Percentiles rank a stretch among this genome's conserved stretches.
Conservation (phyloP, 495 filamentous ascomycete species). For the Xeromyces bisporus region DNA sequence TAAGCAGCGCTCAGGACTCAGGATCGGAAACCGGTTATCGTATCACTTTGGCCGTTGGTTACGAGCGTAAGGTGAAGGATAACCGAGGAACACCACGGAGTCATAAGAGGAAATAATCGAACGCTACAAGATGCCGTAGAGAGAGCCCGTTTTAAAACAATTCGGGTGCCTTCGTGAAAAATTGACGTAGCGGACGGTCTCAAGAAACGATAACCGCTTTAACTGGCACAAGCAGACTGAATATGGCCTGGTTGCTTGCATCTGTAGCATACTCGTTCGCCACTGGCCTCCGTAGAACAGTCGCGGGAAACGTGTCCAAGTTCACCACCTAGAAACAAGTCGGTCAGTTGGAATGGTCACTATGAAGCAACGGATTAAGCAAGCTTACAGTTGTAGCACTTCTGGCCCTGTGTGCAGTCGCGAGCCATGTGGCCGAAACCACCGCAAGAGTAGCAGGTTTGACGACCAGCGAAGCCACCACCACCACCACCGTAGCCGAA, state of each 20-base stretch:
- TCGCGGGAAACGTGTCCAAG: constrained; percentile 88
- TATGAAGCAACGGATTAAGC: neutral
- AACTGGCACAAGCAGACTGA: constrained; percentile 80
- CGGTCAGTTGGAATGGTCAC: constrained; percentile 1
- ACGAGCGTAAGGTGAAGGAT: no score
- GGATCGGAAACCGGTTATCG: no score
- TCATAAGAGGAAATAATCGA: no score
- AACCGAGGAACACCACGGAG: no score
- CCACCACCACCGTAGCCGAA: constrained; percentile 30
- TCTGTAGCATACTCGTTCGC: constrained; percentile 96
- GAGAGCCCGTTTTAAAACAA: no score
- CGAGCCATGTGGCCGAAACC: constrained; percentile 93
- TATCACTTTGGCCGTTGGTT: no score
- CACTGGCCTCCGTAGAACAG: constrained; percentile 74
- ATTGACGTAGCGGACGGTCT: constrained; percentile 6
- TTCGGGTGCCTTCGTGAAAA: no score
- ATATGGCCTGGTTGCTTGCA: constrained; percentile 98
- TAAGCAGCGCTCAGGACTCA: no score
- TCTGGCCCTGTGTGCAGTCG: constrained; percentile 96
- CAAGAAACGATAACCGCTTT: constrained; percentile 14
- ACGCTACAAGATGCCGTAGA: no score
- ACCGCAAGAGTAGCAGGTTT: constrained; percentile 94
- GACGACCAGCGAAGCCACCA: constrained; percentile 39
- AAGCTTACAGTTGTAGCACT: constrained; percentile 93
- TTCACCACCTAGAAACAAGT: constrained; percentile 44